Evolutionary conservation across 2,329 filamentous ascomycete genomes (phyloP).

Genomic region (Fusarium praegraminearum): DNA sequence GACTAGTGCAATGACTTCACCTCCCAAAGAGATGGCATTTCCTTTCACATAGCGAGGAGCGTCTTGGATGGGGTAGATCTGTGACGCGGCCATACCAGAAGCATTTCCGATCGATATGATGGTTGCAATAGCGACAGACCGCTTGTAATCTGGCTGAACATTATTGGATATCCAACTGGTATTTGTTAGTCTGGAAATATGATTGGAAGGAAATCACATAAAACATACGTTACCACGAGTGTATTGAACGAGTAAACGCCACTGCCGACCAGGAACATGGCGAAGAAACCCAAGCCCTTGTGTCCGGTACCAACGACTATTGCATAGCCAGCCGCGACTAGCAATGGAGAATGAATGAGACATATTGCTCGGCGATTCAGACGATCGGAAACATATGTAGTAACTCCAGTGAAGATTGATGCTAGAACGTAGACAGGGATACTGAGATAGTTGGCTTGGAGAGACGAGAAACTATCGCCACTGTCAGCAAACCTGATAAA

Average conservation of each 20-base stretch:
- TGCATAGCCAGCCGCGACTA: slow-evolving; percentile 49
- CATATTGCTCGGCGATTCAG: slow-evolving; percentile 42
- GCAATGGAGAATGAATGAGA: slow-evolving; percentile 33
- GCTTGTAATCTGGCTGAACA: slow-evolving; percentile 60
- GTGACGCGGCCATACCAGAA: slow-evolving; percentile 61
- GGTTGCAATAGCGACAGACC: slow-evolving; percentile 60
- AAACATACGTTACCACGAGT: slow-evolving; percentile 33
- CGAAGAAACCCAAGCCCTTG: slow-evolving; percentile 44
- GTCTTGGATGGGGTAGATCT: slow-evolving; percentile 54
- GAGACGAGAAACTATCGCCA: slow-evolving; percentile 29
- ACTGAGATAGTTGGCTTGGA: slow-evolving; percentile 53
- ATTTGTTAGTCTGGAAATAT: slow-evolving; percentile 33
- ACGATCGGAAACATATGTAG: slow-evolving; percentile 39
- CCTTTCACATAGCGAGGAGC: slow-evolving; percentile 49
- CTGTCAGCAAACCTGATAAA: not conserved
- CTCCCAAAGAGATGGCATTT: slow-evolving; percentile 47
- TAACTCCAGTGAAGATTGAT: slow-evolving; percentile 33
- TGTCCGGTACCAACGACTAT: slow-evolving; percentile 45
- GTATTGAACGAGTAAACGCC: slow-evolving; percentile 34
- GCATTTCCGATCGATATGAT: slow-evolving; percentile 62
- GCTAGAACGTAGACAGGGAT: slow-evolving; percentile 51
- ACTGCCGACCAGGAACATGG: slow-evolving; percentile 43
- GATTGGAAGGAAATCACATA: accelerated
- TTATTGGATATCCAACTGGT: slow-evolving; percentile 63
- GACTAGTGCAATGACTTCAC: slow-evolving; percentile 44